Evolutionary conservation across 306 rosid genomes (phyloP).

Genomic region (Cucumis melo): DNA sequence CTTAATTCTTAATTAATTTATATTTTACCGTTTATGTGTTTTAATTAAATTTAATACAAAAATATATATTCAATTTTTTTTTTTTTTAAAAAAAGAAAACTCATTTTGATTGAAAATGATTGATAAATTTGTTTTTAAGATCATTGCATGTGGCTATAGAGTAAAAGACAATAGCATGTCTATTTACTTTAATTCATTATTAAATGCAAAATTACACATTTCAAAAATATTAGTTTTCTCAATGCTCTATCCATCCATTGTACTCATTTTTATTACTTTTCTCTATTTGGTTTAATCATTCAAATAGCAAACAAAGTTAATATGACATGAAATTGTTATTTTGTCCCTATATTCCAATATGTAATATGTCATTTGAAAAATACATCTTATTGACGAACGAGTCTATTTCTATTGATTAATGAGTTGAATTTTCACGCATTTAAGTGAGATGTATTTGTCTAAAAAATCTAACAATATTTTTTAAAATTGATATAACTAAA

Average conservation of each 20-base stretch:
- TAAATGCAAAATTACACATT: not conserved
- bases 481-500: too few species aligned
- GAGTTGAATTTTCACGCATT: not conserved
- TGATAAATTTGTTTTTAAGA: not conserved
- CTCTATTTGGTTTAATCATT: too few species aligned
- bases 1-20: not conserved
- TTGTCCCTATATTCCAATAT: not conserved
- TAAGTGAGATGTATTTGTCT: not conserved
- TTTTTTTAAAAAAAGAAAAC: too few species aligned
- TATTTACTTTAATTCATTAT: not conserved
- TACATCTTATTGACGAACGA: not conserved
- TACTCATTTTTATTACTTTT: too few species aligned
- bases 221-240: not conserved
- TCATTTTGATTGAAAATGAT: not conserved
- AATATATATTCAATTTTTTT: too few species aligned
- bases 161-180: not conserved
- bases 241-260: not conserved
- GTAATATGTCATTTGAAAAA: not conserved
- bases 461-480: too few species aligned
- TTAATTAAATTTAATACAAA: not conserved
- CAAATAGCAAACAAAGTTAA: not conserved
- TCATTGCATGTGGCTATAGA: not conserved
- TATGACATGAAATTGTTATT: not conserved
- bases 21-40: not conserved
- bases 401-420: too few species aligned